Evolutionary conservation across 1,284 basidiomycete genomes (phyloP).

Genomic region (Porphyrellus sp.): DNA sequence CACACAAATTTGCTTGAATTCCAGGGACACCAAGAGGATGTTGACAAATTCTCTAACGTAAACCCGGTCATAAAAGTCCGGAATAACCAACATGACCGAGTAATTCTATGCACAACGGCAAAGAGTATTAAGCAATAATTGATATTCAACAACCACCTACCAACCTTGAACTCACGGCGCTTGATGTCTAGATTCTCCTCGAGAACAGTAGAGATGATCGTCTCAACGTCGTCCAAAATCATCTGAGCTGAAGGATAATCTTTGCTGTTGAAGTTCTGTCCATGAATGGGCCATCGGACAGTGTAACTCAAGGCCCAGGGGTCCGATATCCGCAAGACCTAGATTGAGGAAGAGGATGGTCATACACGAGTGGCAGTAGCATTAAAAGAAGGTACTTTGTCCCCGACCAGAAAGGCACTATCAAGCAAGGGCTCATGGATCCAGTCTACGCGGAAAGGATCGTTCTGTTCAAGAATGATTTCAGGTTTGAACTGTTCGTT

Average conservation of each 20-base stretch:
- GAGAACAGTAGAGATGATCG: constrained; percentile 62
- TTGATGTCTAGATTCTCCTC: constrained; percentile 61
- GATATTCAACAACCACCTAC: neutral
- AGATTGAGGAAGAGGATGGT: constrained; percentile 11
- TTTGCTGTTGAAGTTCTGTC: constrained; percentile 73
- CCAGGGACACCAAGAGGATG: constrained; percentile 77
- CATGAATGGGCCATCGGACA: constrained; percentile 76
- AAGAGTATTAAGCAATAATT: constrained; percentile 2
- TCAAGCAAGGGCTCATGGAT: constrained; percentile 49
- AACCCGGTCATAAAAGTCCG: constrained; percentile 84
- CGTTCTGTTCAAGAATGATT: constrained; percentile 77
- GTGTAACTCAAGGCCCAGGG: constrained; percentile 65
- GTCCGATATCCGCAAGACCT: constrained; percentile 74
- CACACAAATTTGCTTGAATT: constrained; percentile 87
- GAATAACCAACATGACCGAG: constrained; percentile 87
- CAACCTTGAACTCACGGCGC: constrained; percentile 59
- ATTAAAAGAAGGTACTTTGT: constrained; percentile 49
- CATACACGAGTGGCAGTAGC: constrained; percentile 1
- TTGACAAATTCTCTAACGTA: constrained; percentile 83
- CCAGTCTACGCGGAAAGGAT: constrained; percentile 81
- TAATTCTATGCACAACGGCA: constrained; percentile 51
- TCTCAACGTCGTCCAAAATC: constrained; percentile 75
- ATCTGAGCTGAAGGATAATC: constrained; percentile 73
- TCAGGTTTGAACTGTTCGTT: constrained; percentile 77
- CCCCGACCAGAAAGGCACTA: constrained; percentile 59